Base-by-base conservation (phyloP, 2,329 filamentous ascomycete genomes). In the Verticillium dahliae region DNA sequence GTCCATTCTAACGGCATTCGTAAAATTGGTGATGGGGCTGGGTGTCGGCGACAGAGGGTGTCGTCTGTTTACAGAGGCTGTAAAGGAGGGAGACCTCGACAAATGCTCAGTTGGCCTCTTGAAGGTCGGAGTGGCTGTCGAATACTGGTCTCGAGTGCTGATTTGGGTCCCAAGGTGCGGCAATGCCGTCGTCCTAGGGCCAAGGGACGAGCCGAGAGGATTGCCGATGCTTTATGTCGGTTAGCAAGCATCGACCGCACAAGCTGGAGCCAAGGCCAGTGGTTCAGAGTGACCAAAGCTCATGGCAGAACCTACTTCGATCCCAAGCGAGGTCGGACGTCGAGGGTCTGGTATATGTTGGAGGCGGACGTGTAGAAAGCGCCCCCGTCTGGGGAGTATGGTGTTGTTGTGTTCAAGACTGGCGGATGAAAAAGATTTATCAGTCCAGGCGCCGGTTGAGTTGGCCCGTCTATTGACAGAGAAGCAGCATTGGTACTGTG, bases 41-140 rank as follows among this genome's bases (percentile, higher is more conserved):
- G 80, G 78, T 34, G 81, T 81, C 63, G 81, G 80, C 34, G 82
- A 83, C 65, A 85, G 70, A n/a, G 80, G 80, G 67, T 81, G 79
- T 61, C 81, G 81, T 68, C 81, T 79, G 18, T 52, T 52, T 63
- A 79, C 69, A 58, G 72, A 71, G 61, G 73, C 70, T 62, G 78
- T 70, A 69, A 80, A 85, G n/a, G 81, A 76, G 14, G 82, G 81
- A 10, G 82, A 84, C 68, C 83, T 79, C 54, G 77, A 73, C 57
- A 76, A 74, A 63, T 83, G 80, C 65, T 84, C 81, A 59, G 78
- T 76, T 61, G 75, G 68, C 65, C 80, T 76, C 71, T 81, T 74
- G 68, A 79, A 85, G 18, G 78, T 76, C 41, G 83, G 83, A 62
- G 81, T 82, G 59, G 78, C 69, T 62, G 78, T 71, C 57, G 79